These are phyloP conservation scores for Alternaria panax DNA, from an alignment of 2,329 filamentous ascomycete species.

Conservation along the genomic window DNA sequence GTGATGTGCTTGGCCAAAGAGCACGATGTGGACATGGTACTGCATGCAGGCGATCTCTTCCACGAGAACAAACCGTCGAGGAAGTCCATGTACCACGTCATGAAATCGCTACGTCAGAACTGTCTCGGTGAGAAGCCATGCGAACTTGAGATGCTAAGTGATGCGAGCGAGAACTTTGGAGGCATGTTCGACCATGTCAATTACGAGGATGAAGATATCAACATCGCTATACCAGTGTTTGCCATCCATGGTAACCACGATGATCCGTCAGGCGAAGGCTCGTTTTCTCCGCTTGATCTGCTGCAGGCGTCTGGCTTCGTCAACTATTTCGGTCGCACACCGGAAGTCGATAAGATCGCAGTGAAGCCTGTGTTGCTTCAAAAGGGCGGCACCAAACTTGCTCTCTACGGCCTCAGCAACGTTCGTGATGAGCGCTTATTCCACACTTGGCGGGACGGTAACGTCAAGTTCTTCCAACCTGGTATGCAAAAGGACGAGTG, in stretches of 20 bases:
- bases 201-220: constrained; percentile 97
- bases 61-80: constrained; percentile 98
- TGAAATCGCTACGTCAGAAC: constrained; percentile 91
- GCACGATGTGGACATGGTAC: constrained; percentile 95
- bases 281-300: constrained; percentile 88
- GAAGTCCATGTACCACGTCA: constrained; percentile 96
- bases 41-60: constrained; percentile 93
- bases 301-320: constrained; percentile 89
- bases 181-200: constrained; percentile 92
- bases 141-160: constrained; percentile 91
- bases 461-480: constrained; percentile 92
- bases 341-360: constrained; percentile 91
- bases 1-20: constrained; percentile 87
- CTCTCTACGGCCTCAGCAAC: constrained; percentile 93
- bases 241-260: constrained; percentile 99
- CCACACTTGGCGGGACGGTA: constrained; percentile 88
- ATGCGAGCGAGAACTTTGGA: constrained; percentile 89
- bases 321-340: constrained; percentile 94
- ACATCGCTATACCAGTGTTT: constrained; percentile 95
- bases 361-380: constrained; percentile 92
- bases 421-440: constrained; percentile 95
- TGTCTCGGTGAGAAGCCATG: constrained; percentile 96
- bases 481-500: constrained; percentile 82
- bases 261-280: constrained; percentile 94
- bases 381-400: constrained; percentile 91